Evolutionary conservation across 495 filamentous ascomycete species (phyloP).

Genomic region (Penicillium taxi): DNA sequence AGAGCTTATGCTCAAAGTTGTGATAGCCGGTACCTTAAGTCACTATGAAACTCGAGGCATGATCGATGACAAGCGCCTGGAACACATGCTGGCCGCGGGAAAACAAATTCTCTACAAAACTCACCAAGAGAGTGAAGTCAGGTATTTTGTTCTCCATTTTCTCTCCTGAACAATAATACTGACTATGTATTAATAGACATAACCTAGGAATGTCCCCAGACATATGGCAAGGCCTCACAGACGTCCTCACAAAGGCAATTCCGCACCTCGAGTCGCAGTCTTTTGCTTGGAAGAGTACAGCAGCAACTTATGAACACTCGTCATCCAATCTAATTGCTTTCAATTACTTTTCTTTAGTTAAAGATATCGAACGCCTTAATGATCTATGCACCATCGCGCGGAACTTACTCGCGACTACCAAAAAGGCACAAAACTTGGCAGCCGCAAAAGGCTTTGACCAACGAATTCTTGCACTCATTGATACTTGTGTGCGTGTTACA

Average conservation of each 20-base stretch:
- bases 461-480: constrained; percentile 73
- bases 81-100: constrained; percentile 43
- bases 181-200: constrained; percentile 19
- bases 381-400: constrained; percentile 76
- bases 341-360: constrained; percentile 65
- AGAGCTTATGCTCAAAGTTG: constrained; percentile 43
- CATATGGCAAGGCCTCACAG: constrained; percentile 62
- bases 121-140: constrained; percentile 44
- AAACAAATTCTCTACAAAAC: constrained; percentile 45
- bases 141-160: constrained; percentile 20
- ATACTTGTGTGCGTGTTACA: constrained; percentile 77
- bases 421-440: constrained; percentile 79
- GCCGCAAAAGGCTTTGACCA: constrained; percentile 70
- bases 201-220: constrained; percentile 51
- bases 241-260: constrained; percentile 52
- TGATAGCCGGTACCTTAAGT: constrained; percentile 40
- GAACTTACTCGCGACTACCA: constrained; percentile 75
- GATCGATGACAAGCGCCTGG: constrained; percentile 44
- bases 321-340: constrained; percentile 66
- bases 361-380: constrained; percentile 77
- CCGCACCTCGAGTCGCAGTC: constrained; percentile 56
- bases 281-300: constrained; percentile 50
- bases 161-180: constrained; percentile 9
- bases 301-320: constrained; percentile 49
- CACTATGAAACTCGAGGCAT: constrained; percentile 45